phyloP scores from a whole-genome alignment of 2,329 filamentous ascomycete genomes.

The Gaeumannomyces tritici region DNA sequence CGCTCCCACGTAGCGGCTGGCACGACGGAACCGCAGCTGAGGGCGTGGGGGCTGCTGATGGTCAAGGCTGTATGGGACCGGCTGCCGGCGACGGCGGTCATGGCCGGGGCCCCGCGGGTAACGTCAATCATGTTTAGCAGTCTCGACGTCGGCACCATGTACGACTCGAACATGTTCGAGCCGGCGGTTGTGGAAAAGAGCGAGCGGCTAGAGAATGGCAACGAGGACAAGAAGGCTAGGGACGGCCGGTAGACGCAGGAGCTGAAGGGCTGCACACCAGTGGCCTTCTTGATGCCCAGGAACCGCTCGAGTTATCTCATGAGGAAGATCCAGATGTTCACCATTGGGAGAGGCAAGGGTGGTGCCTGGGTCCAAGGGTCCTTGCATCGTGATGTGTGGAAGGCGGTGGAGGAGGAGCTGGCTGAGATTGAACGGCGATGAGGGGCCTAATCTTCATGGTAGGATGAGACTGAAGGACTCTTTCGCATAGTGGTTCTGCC shows the following conservation, averaged over 20 bases:
- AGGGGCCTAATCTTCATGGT: no score
- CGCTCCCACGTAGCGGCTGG: not conserved
- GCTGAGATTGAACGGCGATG: slow-evolving; percentile 1
- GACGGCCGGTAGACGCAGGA: no score
- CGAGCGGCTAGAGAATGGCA: not conserved
- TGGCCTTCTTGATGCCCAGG: not conserved
- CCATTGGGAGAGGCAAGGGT: not conserved
- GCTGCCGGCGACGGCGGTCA: not conserved
- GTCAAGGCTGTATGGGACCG: not conserved
- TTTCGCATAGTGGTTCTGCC: no score
- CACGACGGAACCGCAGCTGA: slow-evolving; percentile 3
- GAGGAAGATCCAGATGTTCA: not conserved
- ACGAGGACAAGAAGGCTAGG: not conserved
- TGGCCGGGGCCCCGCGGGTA: not conserved
- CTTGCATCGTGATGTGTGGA: not conserved
- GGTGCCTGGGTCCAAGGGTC: slow-evolving; percentile 3
- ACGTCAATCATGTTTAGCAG: not conserved
- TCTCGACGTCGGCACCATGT: slow-evolving; percentile 1
- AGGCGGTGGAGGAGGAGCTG: slow-evolving; percentile 1
- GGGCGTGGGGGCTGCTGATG: not conserved
- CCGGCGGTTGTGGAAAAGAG: not conserved
- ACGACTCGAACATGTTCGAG: slow-evolving; percentile 2
- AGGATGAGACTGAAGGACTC: no score
- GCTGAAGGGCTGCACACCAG: not conserved
- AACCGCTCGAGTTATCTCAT: not conserved